Evolutionary conservation across 345 rosid species (phyloP).

Genomic region (Bruguiera parviflora): DNA sequence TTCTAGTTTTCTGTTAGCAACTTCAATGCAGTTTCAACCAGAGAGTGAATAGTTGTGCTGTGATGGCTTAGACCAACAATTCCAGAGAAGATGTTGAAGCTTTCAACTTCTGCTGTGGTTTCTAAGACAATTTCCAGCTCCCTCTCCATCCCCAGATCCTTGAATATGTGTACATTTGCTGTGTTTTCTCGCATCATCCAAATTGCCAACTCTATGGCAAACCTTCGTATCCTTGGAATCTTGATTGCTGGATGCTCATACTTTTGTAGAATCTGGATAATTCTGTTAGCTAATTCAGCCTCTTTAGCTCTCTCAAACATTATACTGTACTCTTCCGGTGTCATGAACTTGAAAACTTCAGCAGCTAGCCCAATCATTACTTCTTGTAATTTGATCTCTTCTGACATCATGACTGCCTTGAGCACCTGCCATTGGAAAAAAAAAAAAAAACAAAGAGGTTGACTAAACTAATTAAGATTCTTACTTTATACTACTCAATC

Average conservation of each 20-base stretch:
- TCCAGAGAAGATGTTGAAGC: constrained; percentile 75
- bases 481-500: too few relatives aligned
- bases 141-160: constrained; percentile 47
- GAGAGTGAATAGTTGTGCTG: constrained; percentile 52
- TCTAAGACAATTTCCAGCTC: constrained; percentile 59
- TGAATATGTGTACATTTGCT: constrained; percentile 31
- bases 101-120: constrained; percentile 75
- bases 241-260: constrained; percentile 54
- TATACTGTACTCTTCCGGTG: constrained; percentile 43
- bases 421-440: constrained; percentile 49
- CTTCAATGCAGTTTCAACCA: constrained; percentile 53
- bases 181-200: constrained; percentile 70
- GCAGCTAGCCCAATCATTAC: constrained; percentile 78
- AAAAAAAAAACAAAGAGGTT: not conserved
- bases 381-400: constrained; percentile 74
- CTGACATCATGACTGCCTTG: constrained; percentile 48
- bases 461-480: not conserved
- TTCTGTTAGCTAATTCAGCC: constrained; percentile 41
- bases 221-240: constrained; percentile 80
- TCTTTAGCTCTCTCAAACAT: constrained; percentile 45
- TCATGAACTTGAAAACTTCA: constrained; percentile 60
- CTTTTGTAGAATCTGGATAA: constrained; percentile 52
- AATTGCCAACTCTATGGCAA: constrained; percentile 67
- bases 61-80: constrained; percentile 67
- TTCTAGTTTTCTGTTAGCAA: constrained; percentile 20